A percentile compares a stretch with the other conserved stretches of the same genome.
Evolutionary conservation across 2,329 filamentous ascomycete genomes (phyloP).

Genomic region (Alternaria brassicicola): DNA sequence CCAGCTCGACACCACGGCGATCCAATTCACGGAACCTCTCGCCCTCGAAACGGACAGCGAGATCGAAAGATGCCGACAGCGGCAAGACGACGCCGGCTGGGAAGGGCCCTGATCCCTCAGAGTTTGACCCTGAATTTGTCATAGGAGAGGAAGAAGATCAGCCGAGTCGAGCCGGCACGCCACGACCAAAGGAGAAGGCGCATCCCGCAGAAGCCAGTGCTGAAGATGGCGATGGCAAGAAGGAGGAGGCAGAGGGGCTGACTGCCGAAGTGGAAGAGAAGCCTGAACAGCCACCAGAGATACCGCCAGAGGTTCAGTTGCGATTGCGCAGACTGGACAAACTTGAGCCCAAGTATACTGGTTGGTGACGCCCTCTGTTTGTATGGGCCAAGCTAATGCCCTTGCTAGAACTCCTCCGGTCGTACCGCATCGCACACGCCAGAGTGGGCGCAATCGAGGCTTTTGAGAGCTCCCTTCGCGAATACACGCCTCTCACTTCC

Average conservation of each 20-base stretch:
- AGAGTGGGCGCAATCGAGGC: conserved; percentile 87
- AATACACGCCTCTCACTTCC: conserved; percentile 88
- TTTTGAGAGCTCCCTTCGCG: conserved; percentile 88
- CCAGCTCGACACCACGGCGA: conserved; percentile 53
- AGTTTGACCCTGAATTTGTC: conserved; percentile 85
- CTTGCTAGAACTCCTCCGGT: conserved; percentile 78
- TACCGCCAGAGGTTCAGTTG: conserved; percentile 75
- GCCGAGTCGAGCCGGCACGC: conserved; percentile 66
- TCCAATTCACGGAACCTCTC: conserved; percentile 54
- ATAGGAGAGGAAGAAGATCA: conserved; percentile 81
- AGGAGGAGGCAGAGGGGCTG: conserved; percentile 41
- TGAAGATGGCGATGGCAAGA: conserved; percentile 39
- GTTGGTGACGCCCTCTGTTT: conserved; percentile 52
- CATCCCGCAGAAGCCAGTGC: conserved; percentile 27
- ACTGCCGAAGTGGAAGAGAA: conserved; percentile 39
- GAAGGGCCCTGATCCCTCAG: conserved; percentile 76
- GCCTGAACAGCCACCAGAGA: conserved; percentile 55
- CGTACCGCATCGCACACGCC: conserved; percentile 89
- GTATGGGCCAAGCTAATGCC: conserved; percentile 20
- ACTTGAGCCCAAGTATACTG: conserved; percentile 84
- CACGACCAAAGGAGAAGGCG: conserved; percentile 55
- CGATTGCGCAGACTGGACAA: conserved; percentile 88
- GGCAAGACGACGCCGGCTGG: conserved; percentile 54
- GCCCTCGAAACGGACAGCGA: conserved; percentile 43
- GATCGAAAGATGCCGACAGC: conserved; percentile 42